Conservation (phyloP, 2,329 filamentous ascomycete species). For the Calonectria hongkongensis region DNA sequence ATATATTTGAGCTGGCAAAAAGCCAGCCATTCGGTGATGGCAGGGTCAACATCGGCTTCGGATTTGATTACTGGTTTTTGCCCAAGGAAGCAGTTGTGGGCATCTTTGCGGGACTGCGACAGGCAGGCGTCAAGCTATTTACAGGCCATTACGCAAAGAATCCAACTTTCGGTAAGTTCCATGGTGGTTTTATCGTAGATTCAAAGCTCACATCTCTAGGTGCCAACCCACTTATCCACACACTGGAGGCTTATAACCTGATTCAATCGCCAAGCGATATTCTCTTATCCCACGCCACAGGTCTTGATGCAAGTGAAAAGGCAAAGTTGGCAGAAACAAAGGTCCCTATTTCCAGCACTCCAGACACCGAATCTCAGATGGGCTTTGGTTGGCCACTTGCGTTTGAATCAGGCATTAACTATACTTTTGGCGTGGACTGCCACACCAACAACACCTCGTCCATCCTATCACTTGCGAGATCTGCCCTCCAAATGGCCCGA, state of each 20-base stretch:
- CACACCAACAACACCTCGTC: conserved; percentile 33
- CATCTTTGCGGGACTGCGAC: conserved; percentile 6
- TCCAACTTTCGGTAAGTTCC: background rate
- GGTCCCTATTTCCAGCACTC: conserved; percentile 30
- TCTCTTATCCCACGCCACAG: conserved; percentile 33
- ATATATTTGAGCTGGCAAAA: conserved; percentile 7
- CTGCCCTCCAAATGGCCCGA: conserved; percentile 35
- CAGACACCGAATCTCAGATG: conserved; percentile 34
- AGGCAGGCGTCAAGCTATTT: conserved; percentile 18
- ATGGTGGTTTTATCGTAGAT: background rate
- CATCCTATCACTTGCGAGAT: conserved; percentile 29
- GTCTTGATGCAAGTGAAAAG: conserved; percentile 14
- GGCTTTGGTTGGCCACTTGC: conserved; percentile 37
- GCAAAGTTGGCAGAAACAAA: conserved; percentile 11
- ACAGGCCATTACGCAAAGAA: conserved; percentile 23
- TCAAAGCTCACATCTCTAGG: background rate
- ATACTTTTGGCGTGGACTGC: conserved; percentile 36
- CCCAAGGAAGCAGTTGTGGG: conserved; percentile 23
- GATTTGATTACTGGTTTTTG: conserved; percentile 29
- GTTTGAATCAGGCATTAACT: conserved; percentile 25
- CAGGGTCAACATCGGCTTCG: conserved; percentile 8
- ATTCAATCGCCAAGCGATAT: conserved; percentile 36
- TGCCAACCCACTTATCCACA: conserved; percentile 27
- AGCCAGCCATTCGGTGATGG: conserved; percentile 17
- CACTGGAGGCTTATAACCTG: conserved; percentile 22